A percentile compares a stretch with the other conserved stretches of the same genome.
Evolutionary conservation across 1,284 basidiomycete species (phyloP).

Genomic region (Leccinum laetum): DNA sequence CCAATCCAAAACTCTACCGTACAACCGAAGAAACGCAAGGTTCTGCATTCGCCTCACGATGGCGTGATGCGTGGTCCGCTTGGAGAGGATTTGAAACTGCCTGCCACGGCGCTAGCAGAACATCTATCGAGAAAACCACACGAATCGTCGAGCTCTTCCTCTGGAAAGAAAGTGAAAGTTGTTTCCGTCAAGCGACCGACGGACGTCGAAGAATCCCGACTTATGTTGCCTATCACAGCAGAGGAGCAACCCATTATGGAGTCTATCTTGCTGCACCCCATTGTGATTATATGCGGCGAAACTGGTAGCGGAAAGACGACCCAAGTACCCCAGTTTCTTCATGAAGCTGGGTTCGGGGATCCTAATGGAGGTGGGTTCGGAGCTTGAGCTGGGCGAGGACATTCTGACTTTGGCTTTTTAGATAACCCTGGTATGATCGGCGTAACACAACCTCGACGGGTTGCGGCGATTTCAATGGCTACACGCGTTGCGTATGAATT

Average conservation of each 20-base stretch:
- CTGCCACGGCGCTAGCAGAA: conserved; percentile 59
- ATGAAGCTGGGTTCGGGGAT: conserved; percentile 95
- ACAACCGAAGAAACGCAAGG: conserved; percentile 45
- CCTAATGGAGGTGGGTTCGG: conserved; percentile 66
- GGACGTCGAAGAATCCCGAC: conserved; percentile 77
- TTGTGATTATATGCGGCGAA: conserved; percentile 94
- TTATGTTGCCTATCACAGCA: conserved; percentile 86
- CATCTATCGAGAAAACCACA: conserved; percentile 38
- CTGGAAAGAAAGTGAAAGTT: conserved; percentile 36
- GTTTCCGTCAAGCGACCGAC: conserved; percentile 69
- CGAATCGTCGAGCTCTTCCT: conserved; percentile 20
- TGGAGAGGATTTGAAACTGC: conserved; percentile 64
- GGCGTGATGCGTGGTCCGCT: conserved; percentile 63
- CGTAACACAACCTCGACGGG: conserved; percentile 96
- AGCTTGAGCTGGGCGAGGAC: not conserved
- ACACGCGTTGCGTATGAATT: conserved; percentile 90
- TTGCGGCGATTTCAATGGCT: conserved; percentile 97
- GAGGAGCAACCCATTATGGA: conserved; percentile 98
- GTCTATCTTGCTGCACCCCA: conserved; percentile 84
- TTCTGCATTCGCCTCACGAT: conserved; percentile 28
- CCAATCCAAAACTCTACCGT: conserved; percentile 20
- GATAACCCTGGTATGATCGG: conserved; percentile 99
- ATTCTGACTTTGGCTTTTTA: conserved; percentile 30
- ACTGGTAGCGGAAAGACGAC: conserved; percentile 99
- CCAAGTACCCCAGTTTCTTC: conserved; percentile 96